Conservation (phyloP, 495 filamentous ascomycete species). For the Penicillium canariense region DNA sequence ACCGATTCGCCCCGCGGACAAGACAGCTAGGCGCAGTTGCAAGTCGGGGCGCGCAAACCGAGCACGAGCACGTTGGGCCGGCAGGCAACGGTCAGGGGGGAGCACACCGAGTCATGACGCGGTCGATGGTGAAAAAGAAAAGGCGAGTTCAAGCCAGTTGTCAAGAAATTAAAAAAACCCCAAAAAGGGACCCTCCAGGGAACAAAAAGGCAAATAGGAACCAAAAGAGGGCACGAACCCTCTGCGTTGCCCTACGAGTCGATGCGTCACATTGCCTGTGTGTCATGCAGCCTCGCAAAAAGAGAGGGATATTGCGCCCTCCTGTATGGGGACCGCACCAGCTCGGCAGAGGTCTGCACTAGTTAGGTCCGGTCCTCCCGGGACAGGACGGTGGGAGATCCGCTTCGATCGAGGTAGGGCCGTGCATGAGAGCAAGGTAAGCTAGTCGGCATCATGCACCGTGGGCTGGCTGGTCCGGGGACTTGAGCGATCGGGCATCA, state of each 20-base stretch:
- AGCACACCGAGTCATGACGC: slow-evolving; percentile 20
- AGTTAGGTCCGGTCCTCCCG: neutral
- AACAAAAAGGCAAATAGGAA: neutral
- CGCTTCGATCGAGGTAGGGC: neutral
- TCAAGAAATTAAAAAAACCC: neutral
- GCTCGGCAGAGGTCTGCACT: slow-evolving; percentile 1
- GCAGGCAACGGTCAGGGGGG: neutral
- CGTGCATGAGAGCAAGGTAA: neutral
- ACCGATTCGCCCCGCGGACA: neutral
- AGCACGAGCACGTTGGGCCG: slow-evolving; percentile 14
- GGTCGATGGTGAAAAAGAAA: neutral
- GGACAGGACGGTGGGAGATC: neutral
- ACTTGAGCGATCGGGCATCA: slow-evolving; percentile 17
- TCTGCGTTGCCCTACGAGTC: neutral
- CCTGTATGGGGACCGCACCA: neutral
- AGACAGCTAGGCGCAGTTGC: neutral
- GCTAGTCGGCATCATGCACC: neutral
- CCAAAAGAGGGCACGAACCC: slow-evolving; percentile 8
- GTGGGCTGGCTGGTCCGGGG: slow-evolving; percentile 1
- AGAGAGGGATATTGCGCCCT: neutral
- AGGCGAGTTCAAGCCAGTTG: neutral
- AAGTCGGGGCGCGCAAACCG: neutral
- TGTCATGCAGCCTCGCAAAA: slow-evolving; percentile 10
- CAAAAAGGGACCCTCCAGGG: neutral
- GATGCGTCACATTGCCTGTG: slow-evolving; percentile 19